Evolutionary conservation across 495 filamentous ascomycete species (phyloP), one percentile per base, ranked within the genome.

Genomic region (Podospora pseudocomata): DNA sequence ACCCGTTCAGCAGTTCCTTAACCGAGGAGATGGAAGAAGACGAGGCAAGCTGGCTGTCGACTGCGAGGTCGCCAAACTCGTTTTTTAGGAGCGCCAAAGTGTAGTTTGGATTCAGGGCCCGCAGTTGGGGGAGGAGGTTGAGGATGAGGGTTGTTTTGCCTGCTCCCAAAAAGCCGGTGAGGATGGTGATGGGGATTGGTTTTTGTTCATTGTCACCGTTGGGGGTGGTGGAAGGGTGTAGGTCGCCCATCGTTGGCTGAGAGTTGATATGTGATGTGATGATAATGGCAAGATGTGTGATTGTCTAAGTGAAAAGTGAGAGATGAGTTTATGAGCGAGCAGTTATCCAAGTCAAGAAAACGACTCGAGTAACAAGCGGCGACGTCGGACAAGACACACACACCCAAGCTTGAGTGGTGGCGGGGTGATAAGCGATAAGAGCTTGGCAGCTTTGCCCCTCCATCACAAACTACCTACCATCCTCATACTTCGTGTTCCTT

Each of bases 71-170:
- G 74, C 95, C 95, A 78, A 97, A 97, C 80, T 99, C 95, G 79
- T 99, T 99, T 79, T 99, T 99, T 23, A 99, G 84, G 23, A 99
- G 88, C n/a, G 94, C 94, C 64, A 99, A 87, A 3, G 87, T 87
- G 86, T 97, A 97, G 69, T 76, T 77, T 7, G 85, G 84, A 71
- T 85, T 86, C 27, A 79, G 73, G 61, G 80, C 76, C 26, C 88
- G 92, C 4, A 97, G 88, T 80, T 97, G 93, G 0, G 92, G 92
- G 75, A 97, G 82, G 53, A 97, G 88, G 78, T 94, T 92, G 54
- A 97, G 87, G 69, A 97, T 90, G 55, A 97, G 84, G 9, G 95
- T 97, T 2, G 94, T 97, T 80, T 97, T 97, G 60, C 94, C 94
- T 9, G 92, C 93, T 70, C 94, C 95, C 0, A 97, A 85, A 80